phyloP scores from a whole-genome alignment of 1,139 yeast species.

The Blastobotrys aristatus region DNA sequence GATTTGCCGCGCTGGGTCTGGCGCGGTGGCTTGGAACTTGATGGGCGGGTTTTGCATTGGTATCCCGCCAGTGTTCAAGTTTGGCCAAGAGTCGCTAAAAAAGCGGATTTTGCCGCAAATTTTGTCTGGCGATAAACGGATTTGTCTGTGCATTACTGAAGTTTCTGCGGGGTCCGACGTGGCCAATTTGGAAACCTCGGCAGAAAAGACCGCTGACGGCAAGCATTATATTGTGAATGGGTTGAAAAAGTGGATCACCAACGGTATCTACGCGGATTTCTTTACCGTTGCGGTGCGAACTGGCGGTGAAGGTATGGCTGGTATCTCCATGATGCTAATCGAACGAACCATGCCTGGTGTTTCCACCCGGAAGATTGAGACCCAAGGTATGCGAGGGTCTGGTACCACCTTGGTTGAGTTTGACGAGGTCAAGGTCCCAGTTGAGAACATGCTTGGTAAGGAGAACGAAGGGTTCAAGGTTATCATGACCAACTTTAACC shows the following conservation, averaged over 20 bases:
- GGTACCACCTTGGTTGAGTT: slow-evolving; percentile 40
- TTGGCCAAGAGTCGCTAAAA: slow-evolving; percentile 32
- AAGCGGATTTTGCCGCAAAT: slow-evolving; percentile 37
- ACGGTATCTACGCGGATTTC: slow-evolving; percentile 41
- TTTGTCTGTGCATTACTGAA: slow-evolving; percentile 41
- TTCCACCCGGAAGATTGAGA: slow-evolving; percentile 36
- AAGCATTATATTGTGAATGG: slow-evolving; percentile 42
- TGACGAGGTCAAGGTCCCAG: slow-evolving; percentile 44
- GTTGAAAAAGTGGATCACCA: slow-evolving; percentile 44
- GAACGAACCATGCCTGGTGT: slow-evolving; percentile 40
- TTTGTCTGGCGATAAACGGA: slow-evolving; percentile 38
- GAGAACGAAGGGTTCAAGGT: slow-evolving; percentile 43
- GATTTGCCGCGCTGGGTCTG: slow-evolving; percentile 39
- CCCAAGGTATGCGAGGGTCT: slow-evolving; percentile 40
- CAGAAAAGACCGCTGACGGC: slow-evolving; percentile 38
- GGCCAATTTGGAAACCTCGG: slow-evolving; percentile 39
- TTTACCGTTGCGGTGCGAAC: slow-evolving; percentile 45
- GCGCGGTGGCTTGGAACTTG: slow-evolving; percentile 39
- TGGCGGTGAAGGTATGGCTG: slow-evolving; percentile 40
- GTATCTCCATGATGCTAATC: slow-evolving; percentile 39
- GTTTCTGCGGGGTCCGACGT: slow-evolving; percentile 44
- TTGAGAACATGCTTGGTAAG: slow-evolving; percentile 39
- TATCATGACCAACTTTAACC: slow-evolving; percentile 43
- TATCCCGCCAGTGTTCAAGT: slow-evolving; percentile 38
- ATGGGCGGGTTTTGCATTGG: slow-evolving; percentile 41